Conservation (phyloP, 148 eudicot species). For the Cornus controversa region DNA sequence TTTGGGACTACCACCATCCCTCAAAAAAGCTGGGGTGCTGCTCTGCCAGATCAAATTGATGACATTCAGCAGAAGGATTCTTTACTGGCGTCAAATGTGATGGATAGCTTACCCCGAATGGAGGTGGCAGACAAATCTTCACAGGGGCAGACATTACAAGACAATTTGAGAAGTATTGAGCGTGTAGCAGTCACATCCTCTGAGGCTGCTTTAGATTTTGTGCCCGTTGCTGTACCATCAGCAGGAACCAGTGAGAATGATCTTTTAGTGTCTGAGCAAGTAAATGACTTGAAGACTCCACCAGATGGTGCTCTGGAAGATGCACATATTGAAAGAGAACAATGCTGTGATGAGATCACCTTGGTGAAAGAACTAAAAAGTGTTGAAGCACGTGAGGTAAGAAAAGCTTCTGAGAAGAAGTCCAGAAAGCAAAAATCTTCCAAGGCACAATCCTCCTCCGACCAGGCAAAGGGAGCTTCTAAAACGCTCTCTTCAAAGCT, state of each 20-base stretch:
- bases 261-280: constrained; percentile 21
- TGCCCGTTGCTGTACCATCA: constrained; percentile 22
- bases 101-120: constrained; percentile 20
- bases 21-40: constrained; percentile 33
- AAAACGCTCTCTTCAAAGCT: constrained; percentile 38
- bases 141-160: constrained; percentile 26
- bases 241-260: constrained; percentile 20
- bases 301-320: constrained; percentile 18
- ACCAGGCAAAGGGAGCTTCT: constrained; percentile 48
- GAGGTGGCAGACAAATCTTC: constrained; percentile 25
- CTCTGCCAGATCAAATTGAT: constrained; percentile 33
- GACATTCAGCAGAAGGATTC: constrained; percentile 19
- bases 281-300: constrained; percentile 18
- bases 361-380: constrained; percentile 43
- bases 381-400: constrained; percentile 50
- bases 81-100: constrained; percentile 21
- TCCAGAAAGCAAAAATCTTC: constrained; percentile 71
- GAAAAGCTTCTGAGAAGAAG: constrained; percentile 72
- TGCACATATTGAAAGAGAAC: constrained; percentile 27
- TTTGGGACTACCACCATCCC: constrained; percentile 27
- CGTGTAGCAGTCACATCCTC: constrained; percentile 17
- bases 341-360: constrained; percentile 28
- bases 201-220: constrained; percentile 18
- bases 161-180: constrained; percentile 19
- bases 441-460: constrained; percentile 64